Evolutionary conservation across 164 flowering plant genomes (phyloP), one percentile per base, ranked within the genome.

Genomic region (Dillenia turbinata): DNA sequence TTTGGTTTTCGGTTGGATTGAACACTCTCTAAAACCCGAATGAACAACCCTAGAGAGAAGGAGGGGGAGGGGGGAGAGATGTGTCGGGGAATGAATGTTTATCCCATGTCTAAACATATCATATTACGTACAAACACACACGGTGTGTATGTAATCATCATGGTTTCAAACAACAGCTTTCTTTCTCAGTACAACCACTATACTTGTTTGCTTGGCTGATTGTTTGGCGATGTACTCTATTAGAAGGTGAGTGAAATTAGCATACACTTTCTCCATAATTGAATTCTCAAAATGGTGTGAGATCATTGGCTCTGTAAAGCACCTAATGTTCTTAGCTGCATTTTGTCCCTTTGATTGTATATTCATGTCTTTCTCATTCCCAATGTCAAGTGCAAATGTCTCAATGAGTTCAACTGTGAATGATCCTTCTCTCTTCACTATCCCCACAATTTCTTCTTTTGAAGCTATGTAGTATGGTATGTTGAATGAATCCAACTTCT

Each of bases 401-500:
- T 60, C 49, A 2, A 69, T 1, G 0, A 26, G 47, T 46, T 62
- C 57, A n/a, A 66, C 47, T 2, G 2, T 14, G 17, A 73, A 73
- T 3, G 73, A 73, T 9, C 77, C 77, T 33, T 73, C 73, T 12
- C 24, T 47, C 44, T 62, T 16, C 12, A 73, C 56, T 9, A 49
- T 44, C 11, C 44, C 49, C 43, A 56, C 61, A 2, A 73, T 52
- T 58, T 73, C 77, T 5, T 69, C 65, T 16, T 15, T 3, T 3
- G 61, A 52, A 13, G 77, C 65, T 1, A 62, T 54, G 52, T 69
- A 69, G 40, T 53, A 62, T 8, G 77, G 77, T 1, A 55, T 60
- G 33, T 73, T 62, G 9, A 69, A 73, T 0, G 73, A 61, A 14
- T 73, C 70, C 10, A 69, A 49, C n/a, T 73, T 62, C 54, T 69